Evolutionary conservation across 2,329 filamentous ascomycete species (phyloP).

Genomic region (Fusarium sacchari): DNA sequence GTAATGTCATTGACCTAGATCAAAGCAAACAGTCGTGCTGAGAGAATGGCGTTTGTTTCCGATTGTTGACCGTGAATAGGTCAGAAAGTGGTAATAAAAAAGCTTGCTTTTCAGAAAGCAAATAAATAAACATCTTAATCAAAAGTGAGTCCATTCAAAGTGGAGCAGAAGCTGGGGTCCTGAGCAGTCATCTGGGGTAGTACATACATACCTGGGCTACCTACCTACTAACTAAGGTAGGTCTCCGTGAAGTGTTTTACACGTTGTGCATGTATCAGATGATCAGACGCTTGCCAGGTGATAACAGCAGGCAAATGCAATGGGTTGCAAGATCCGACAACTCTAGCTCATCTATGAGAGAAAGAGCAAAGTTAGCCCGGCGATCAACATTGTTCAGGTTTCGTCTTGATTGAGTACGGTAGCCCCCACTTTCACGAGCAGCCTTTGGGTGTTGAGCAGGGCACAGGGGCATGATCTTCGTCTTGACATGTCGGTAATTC

Average conservation of each 20-base stretch:
- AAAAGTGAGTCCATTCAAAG: conserved; percentile 34
- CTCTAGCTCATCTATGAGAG: neutral
- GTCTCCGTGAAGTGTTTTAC: neutral
- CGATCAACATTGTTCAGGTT: neutral
- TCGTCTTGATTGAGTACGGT: neutral
- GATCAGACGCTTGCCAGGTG: neutral
- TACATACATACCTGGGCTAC: neutral
- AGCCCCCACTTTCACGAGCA: neutral
- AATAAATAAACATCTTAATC: conserved; percentile 27
- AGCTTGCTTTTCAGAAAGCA: conserved; percentile 20
- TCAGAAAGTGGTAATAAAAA: conserved; percentile 5
- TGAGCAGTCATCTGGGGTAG: conserved; percentile 35
- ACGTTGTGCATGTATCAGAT: conserved; percentile 22
- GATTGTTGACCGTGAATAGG: neutral
- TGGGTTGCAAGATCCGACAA: neutral
- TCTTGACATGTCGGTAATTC: conserved; percentile 18
- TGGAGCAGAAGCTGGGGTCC: conserved; percentile 29
- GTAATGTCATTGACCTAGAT: neutral
- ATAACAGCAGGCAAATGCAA: neutral
- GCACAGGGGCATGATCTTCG: neutral
- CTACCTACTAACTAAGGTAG: neutral
- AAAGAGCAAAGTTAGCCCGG: neutral
- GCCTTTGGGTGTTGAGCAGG: conserved; percentile 2
- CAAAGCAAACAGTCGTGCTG: neutral
- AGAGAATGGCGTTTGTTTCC: neutral